These are phyloP conservation scores for Lolium multiflorum DNA, from an alignment of 176 grass and related monocot genomes.

Conservation along the genomic window DNA sequence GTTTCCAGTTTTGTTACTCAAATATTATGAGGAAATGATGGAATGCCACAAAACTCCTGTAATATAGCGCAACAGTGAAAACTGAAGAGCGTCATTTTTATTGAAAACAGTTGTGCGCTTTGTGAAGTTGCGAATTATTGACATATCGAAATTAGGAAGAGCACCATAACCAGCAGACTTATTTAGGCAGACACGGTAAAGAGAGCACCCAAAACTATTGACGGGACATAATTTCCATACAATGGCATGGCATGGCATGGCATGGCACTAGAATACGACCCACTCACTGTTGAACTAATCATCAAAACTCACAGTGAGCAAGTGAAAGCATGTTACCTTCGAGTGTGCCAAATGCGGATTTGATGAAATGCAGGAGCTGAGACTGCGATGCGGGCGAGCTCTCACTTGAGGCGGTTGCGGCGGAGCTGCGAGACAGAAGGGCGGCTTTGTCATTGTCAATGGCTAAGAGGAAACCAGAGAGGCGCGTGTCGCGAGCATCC, in stretches of 20 bases:
- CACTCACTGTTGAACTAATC: background rate
- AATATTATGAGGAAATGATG: background rate
- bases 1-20: background rate
- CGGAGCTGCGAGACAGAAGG: constrained; percentile 36
- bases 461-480: background rate
- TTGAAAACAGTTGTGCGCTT: background rate
- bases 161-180: constrained; percentile 10
- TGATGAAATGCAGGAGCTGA: constrained; percentile 58
- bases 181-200: too few relatives aligned
- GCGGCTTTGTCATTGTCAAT: constrained; percentile 9
- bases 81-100: background rate
- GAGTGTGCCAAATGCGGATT: constrained; percentile 50
- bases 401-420: background rate
- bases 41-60: background rate
- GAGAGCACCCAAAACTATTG: background rate
- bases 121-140: background rate
- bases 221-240: constrained; percentile 1
- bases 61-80: background rate
- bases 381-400: constrained; percentile 9
- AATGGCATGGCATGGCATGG: background rate
- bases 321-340: constrained; percentile 41
- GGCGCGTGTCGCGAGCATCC: background rate
- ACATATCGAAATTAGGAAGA: background rate
- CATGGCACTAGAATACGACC: background rate
- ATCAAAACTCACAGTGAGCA: background rate